Conservation (phyloP, 129 eudicot species). For the Centrapalus pauciflorus region DNA sequence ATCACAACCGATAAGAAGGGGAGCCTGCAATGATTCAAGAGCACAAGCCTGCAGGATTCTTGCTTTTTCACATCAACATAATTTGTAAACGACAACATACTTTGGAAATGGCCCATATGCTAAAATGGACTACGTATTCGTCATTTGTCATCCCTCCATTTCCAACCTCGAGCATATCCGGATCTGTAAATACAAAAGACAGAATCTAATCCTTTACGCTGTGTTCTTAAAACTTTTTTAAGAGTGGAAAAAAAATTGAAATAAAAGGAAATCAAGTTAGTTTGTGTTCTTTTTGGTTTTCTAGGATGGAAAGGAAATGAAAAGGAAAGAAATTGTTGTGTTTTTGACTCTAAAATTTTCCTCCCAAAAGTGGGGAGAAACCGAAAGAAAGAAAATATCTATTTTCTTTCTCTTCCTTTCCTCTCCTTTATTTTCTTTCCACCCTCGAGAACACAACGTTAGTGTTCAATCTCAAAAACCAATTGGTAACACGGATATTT, state of each 20-base stretch:
- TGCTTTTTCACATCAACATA: background rate
- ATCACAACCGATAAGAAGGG: constrained; percentile 86
- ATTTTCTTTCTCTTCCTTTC: too few species aligned
- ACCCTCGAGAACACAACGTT: too few species aligned
- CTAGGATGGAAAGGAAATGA: too few species aligned
- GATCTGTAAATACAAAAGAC: constrained; percentile 47
- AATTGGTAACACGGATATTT: background rate
- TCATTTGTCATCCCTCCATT: constrained; percentile 87
- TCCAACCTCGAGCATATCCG: constrained; percentile 96
- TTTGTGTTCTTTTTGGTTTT: too few species aligned
- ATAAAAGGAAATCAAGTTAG: too few species aligned
- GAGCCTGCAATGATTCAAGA: constrained; percentile 49
- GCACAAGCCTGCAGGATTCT: background rate
- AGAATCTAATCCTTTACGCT: background rate
- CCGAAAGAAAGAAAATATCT: too few species aligned
- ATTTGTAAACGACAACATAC: constrained; percentile 16
- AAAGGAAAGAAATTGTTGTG: too few species aligned
- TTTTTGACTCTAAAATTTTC: too few species aligned
- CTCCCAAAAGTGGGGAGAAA: too few species aligned
- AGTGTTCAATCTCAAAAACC: background rate
- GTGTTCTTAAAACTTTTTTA: too few species aligned
- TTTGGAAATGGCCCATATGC: constrained; percentile 94
- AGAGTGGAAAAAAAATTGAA: too few species aligned
- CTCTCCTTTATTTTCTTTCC: too few species aligned
- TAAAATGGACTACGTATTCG: constrained; percentile 77